phyloP scores from a whole-genome alignment of 2,329 filamentous ascomycete species.

The Cryoendolithus antarcticus region DNA sequence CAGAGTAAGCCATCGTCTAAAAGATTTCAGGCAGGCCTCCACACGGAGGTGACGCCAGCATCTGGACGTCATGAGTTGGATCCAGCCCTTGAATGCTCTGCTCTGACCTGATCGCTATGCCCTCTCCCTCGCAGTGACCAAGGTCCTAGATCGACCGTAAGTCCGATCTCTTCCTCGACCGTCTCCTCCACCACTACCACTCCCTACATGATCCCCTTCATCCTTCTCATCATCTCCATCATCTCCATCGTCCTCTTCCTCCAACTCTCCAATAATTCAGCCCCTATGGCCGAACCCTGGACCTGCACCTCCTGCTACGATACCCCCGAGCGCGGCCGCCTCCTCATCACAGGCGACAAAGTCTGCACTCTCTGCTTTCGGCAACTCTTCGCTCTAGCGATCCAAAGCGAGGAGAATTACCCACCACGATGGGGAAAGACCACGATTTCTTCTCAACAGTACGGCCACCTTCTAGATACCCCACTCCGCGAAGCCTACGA shows the following conservation, averaged over 20 bases:
- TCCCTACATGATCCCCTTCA: background rate
- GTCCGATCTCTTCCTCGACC: background rate
- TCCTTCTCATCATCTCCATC: background rate
- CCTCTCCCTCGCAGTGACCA: too few relatives aligned
- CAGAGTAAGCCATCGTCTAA: too few relatives aligned
- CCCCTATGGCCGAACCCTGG: background rate
- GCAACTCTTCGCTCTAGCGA: conserved; percentile 8
- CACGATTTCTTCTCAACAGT: conserved; percentile 3
- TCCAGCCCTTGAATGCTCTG: too few relatives aligned
- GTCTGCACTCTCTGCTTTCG: conserved; percentile 8
- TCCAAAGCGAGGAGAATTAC: conserved; percentile 7
- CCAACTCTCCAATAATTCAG: background rate
- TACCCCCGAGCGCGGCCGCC: background rate
- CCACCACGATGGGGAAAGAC: conserved; percentile 8
- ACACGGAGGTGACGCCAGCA: too few relatives aligned
- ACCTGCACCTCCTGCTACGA: background rate
- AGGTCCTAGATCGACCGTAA: background rate
- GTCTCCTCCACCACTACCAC: background rate
- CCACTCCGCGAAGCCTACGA: conserved; percentile 2
- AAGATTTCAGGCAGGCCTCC: too few relatives aligned
- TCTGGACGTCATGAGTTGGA: too few relatives aligned
- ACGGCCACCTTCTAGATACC: conserved; percentile 2
- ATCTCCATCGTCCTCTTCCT: background rate
- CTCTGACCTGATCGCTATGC: too few relatives aligned
- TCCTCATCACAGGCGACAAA: background rate